A percentile compares a stretch with the other conserved stretches of the same genome.
phyloP scores from a whole-genome alignment of 2,329 filamentous ascomycete genomes.

The Aspergillus candidus region DNA sequence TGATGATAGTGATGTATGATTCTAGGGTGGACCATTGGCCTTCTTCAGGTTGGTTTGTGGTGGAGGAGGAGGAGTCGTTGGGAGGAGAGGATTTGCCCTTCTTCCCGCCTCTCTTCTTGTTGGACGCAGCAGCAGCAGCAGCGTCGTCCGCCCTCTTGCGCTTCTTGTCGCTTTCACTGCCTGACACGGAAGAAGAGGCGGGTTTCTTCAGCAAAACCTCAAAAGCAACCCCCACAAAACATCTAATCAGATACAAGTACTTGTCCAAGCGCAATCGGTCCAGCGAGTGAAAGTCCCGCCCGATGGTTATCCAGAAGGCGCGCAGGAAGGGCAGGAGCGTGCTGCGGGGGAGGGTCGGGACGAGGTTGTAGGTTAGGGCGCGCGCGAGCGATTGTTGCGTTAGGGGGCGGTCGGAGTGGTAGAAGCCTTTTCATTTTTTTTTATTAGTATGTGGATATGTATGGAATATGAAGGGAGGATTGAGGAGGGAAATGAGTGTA shows the following conservation, averaged over 20 bases:
- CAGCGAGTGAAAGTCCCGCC: constrained; percentile 62
- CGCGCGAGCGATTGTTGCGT: constrained; percentile 77
- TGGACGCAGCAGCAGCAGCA: constrained; percentile 12
- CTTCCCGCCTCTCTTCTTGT: constrained; percentile 22
- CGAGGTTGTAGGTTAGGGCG: constrained; percentile 64
- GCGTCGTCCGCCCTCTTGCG: constrained; percentile 24
- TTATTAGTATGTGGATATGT: neutral
- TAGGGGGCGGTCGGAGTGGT: constrained; percentile 87
- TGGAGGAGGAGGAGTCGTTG: constrained; percentile 2
- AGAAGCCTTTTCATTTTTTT: constrained; percentile 53
- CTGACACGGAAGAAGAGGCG: neutral
- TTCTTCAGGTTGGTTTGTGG: constrained; percentile 8
- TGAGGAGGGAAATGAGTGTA: too few species aligned
- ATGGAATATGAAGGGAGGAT: too few species aligned
- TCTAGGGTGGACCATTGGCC: constrained; percentile 30
- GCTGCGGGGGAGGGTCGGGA: constrained; percentile 52
- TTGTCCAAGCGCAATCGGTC: constrained; percentile 83
- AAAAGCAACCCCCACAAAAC: constrained; percentile 69
- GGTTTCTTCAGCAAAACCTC: constrained; percentile 30
- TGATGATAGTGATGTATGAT: constrained; percentile 35
- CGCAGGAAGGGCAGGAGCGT: constrained; percentile 46
- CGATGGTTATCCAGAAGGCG: constrained; percentile 67
- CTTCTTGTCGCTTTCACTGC: constrained; percentile 20
- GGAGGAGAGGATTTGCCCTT: constrained; percentile 22
- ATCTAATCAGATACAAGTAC: constrained; percentile 76